Conservation (phyloP, 305 asterid genomes). For the Withania somnifera region DNA sequence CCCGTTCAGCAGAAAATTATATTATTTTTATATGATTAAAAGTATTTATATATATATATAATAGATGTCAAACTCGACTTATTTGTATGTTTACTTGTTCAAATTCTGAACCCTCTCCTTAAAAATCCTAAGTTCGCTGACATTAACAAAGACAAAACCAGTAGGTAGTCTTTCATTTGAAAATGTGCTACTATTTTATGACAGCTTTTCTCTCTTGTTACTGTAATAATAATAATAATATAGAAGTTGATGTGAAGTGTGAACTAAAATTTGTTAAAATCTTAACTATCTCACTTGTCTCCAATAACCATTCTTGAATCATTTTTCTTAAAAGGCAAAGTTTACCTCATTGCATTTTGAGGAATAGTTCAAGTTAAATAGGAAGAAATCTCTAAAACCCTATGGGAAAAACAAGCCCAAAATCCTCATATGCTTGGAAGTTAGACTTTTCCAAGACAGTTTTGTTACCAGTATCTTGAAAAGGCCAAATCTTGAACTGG, state of each 20-base stretch:
- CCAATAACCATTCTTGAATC: not conserved
- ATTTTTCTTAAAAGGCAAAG: too few relatives aligned
- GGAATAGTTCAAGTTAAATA: not conserved
- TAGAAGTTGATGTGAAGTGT: not conserved
- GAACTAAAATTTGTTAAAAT: not conserved
- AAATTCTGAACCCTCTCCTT: too few relatives aligned
- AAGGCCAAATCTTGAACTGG: conserved; percentile 7
- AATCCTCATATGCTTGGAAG: conserved; percentile 22
- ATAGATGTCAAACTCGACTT: too few relatives aligned
- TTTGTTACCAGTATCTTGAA: conserved; percentile 1
- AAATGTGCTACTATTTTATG: not conserved
- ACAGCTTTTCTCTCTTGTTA: not conserved
- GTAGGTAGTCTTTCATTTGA: not conserved
- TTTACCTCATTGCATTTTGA: too few relatives aligned
- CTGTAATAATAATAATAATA: not conserved
- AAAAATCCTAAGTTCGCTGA: too few relatives aligned
- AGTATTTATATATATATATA: too few relatives aligned
- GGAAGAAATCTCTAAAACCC: not conserved
- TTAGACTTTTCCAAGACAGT: conserved; percentile 30
- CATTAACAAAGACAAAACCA: not conserved
- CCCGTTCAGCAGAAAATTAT: too few relatives aligned
- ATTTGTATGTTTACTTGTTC: too few relatives aligned
- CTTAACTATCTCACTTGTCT: not conserved
- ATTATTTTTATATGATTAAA: too few relatives aligned
- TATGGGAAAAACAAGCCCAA: not conserved